phyloP scores from a whole-genome alignment of 108 stramenopile genomes.

The Cyclotella sp. region DNA sequence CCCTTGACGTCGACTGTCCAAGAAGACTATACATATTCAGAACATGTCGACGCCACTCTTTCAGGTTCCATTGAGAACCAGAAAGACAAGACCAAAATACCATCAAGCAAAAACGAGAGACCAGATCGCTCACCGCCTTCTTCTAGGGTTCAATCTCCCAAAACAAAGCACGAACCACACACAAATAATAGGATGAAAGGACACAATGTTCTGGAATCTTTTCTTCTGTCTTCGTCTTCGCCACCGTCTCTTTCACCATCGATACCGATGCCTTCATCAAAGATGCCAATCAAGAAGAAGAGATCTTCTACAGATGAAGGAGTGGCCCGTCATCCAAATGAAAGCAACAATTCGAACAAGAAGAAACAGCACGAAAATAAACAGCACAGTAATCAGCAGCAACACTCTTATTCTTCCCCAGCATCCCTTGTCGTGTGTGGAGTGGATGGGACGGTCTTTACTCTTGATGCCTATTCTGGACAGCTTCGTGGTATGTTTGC shows the following conservation, averaged over 20 bases:
- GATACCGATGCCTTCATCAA: background rate
- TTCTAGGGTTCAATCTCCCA: constrained; percentile 7
- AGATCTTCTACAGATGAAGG: background rate
- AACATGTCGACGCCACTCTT: too few relatives aligned
- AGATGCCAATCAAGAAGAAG: background rate
- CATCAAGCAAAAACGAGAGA: background rate
- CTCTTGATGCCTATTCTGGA: constrained; percentile 62
- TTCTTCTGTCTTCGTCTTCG: background rate
- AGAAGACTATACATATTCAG: background rate
- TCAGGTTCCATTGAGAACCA: too few relatives aligned
- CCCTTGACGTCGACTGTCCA: background rate
- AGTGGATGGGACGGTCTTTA: constrained; percentile 71
- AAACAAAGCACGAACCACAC: background rate
- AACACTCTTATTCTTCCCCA: constrained; percentile 12
- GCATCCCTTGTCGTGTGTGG: constrained; percentile 66
- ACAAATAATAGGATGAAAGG: background rate
- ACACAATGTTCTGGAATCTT: constrained; percentile 6
- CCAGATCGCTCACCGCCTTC: background rate
- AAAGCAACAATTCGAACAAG: background rate
- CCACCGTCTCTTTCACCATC: background rate
- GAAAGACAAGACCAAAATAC: background rate
- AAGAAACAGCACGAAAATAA: background rate
- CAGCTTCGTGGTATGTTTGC: constrained; percentile 54
- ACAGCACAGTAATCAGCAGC: background rate
- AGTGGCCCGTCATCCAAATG: background rate